Evolutionary conservation across 75 land plant species (phyloP), one percentile per base, ranked within the genome.

Genomic region (Sequoia sempervirens): DNA sequence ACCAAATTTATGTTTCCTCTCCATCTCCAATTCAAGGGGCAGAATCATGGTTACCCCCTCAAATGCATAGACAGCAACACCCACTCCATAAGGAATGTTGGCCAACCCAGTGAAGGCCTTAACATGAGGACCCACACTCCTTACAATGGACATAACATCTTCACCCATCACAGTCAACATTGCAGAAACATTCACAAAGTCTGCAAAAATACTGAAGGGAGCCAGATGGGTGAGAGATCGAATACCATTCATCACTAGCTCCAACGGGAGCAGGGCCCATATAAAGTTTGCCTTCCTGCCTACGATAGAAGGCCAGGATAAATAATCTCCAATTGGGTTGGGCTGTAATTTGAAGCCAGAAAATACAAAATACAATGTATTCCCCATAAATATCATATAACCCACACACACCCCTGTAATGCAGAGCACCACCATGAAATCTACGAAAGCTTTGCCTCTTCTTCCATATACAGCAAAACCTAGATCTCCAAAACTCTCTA

Each of bases 181-280:
- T 2, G 90, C 87, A 14, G 75, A 43, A 18, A 85, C 53, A 64
- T 89, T 88, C 20, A 88, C 85, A 43, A 88, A 52, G 70, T 89
- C 89, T 46, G 90, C 90, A 82, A 89, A 84, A 30, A 89, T 88
- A 43, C 90, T 89, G 17, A 89, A 89, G 18, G 90, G 90, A n/a
- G 90, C 90, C 64, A 89, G 78, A 12, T 84, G 70, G 14, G 87
- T 85, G 23, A 89, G 87, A 47, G 90, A 82, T 23, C 84, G 81
- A 20, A 89, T 87, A 53, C 47, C 82, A 26, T 87, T 83, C 75
- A 89, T 66, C 10, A 82, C n/a, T n/a, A 89, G 68, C 86, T 89
- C 91, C 52, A 88, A 32, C 23, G 88, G 86, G 41, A 88, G 82
- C 43, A 88, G 30, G 2, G 85, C 75, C 86, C 82, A 85, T 46